Base-by-base conservation (phyloP, 2,329 filamentous ascomycete genomes). In the Emergomyces africanus region DNA sequence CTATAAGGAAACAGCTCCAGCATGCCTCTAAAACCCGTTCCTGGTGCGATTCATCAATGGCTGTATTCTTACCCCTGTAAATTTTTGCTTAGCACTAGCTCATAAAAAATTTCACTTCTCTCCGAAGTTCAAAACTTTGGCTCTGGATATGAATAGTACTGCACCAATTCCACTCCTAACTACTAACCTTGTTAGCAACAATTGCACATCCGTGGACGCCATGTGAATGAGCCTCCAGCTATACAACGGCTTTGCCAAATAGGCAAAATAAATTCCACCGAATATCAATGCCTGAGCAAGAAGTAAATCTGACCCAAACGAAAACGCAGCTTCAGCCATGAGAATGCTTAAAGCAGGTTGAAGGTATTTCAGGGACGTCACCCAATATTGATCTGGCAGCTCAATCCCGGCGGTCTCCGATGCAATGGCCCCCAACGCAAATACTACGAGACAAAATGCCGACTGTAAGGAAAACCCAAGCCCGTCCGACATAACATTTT, bases 221-320 rank as follows among this genome's bases (percentile, higher is more conserved):
- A 67, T 66, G 51, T 70, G 63, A 30, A 71, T 70, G n/a, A 71
- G 59, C 25, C 66, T 61, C 70, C 70, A 72, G 55, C 69, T 71
- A 28, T 72, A 69, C 33, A 71, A 58, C 3, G 70, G 70, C 10
- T 68, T 65, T 2, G 68, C 68, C 35, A 71, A 67, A 48, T 69
- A 71, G 0, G 69, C 69, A 63, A 71, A 71, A 57, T 71, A 72
- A 2, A 71, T 59, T 37, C 70, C 70, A 0, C 67, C 70, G 4
- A 72, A 62, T 4, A 71, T 68, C 8, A 71, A 58, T 4, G 68
- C 65, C 55, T 72, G 68, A 1, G 68, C 61, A 1, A 70, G 61
- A 8, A 67, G 57, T 3, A 69, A 60, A 48, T 63, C 66, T 6
- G 65, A 64, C 1, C 65, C 65, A 55, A 70, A 71, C 1, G 68